phyloP scores from a whole-genome alignment of 169 alveolate species.

The Babesia divergens region DNA sequence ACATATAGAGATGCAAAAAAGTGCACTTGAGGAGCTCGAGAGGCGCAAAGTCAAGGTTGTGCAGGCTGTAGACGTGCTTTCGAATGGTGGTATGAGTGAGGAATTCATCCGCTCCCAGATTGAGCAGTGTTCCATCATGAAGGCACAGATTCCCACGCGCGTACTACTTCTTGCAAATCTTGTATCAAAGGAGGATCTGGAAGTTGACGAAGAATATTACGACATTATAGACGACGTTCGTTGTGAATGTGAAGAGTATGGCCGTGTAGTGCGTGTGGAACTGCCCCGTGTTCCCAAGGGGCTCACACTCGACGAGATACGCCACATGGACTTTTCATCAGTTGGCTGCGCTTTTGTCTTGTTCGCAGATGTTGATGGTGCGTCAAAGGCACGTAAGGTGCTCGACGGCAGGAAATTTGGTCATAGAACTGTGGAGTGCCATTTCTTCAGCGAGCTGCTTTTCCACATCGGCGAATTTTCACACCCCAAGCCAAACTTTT shows the following conservation, averaged over 20 bases:
- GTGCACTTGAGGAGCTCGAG: slow-evolving; percentile 39
- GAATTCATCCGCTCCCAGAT: slow-evolving; percentile 38
- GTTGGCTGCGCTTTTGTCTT: slow-evolving; percentile 77
- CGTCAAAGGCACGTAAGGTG: slow-evolving; percentile 76
- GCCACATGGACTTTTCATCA: slow-evolving; percentile 54
- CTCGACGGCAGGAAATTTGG: slow-evolving; percentile 76
- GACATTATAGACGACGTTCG: slow-evolving; percentile 84
- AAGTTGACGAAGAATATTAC: slow-evolving; percentile 81
- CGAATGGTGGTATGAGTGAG: slow-evolving; percentile 57
- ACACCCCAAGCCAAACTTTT: slow-evolving; percentile 72
- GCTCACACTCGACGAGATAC: slow-evolving; percentile 47
- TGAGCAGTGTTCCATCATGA: slow-evolving; percentile 43
- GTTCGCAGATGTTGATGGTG: slow-evolving; percentile 69
- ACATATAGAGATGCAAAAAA: slow-evolving; percentile 49
- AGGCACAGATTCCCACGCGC: slow-evolving; percentile 77
- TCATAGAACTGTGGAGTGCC: slow-evolving; percentile 74
- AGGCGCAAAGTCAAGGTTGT: slow-evolving; percentile 49
- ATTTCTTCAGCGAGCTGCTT: slow-evolving; percentile 68
- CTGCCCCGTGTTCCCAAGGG: slow-evolving; percentile 80
- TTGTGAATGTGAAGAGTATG: slow-evolving; percentile 79
- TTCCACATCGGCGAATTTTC: slow-evolving; percentile 58
- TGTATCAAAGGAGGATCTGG: slow-evolving; percentile 75
- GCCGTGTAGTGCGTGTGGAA: slow-evolving; percentile 79
- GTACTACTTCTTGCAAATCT: slow-evolving; percentile 77
- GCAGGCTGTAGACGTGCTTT: slow-evolving; percentile 71